Conservation (phyloP, 139 green algal genomes). For the Deuterostichococcus epilithicus region DNA sequence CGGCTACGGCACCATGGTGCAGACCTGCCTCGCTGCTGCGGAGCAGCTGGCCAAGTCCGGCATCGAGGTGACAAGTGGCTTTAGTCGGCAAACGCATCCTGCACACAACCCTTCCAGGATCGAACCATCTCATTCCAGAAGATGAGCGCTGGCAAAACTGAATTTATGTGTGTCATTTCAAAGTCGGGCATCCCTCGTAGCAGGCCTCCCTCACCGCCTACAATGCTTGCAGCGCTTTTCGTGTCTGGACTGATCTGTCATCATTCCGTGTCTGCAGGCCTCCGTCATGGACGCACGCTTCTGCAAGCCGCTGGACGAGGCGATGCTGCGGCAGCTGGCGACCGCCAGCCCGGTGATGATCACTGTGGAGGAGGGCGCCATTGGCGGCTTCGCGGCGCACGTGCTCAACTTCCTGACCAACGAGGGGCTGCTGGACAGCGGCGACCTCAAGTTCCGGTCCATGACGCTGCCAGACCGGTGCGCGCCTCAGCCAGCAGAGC, state of each 20-base stretch:
- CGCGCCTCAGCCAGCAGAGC: conserved; percentile 71
- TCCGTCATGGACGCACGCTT: conserved; percentile 96
- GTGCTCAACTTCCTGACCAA: conserved; percentile 76
- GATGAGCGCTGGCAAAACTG: no score
- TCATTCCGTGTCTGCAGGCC: no score
- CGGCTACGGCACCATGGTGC: conserved; percentile 84
- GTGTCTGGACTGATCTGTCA: no score
- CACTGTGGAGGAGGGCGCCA: conserved; percentile 93
- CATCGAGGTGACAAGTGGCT: neutral
- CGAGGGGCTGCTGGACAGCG: conserved; percentile 86
- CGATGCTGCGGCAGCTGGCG: conserved; percentile 47
- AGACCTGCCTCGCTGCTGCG: conserved; percentile 82
- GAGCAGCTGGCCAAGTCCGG: conserved; percentile 66
- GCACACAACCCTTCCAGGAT: no score
- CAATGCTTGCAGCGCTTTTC: no score
- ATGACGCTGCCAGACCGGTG: conserved; percentile 95
- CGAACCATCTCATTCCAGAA: no score
- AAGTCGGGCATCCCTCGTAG: no score
- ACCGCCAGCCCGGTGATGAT: no score
- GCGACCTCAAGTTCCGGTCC: conserved; percentile 88
- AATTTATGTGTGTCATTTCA: no score
- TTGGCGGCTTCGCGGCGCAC: conserved; percentile 95
- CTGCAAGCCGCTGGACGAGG: conserved; percentile 96
- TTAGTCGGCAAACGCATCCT: no score
- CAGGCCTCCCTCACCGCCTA: no score